phyloP scores from a whole-genome alignment of 176 grass and related monocot species.

The Zizania latifolia region DNA sequence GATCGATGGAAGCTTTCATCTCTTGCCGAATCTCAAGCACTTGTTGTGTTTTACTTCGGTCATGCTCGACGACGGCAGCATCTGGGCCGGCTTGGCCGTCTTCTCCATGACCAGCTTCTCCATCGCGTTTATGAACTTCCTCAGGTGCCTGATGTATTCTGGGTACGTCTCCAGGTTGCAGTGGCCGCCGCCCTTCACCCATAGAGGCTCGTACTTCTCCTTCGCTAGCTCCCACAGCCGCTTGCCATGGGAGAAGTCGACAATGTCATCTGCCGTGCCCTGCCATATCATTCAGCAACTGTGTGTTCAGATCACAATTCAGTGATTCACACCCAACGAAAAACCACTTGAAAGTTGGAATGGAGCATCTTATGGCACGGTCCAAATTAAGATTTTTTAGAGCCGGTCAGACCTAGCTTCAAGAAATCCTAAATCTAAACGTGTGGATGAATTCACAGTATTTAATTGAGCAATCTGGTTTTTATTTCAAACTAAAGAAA shows the following conservation, averaged over 20 bases:
- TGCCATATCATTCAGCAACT: conserved; percentile 19
- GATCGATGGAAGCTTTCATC: neutral
- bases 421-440: too few species aligned
- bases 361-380: too few species aligned
- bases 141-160: conserved; percentile 82
- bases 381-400: too few species aligned
- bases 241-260: conserved; percentile 86
- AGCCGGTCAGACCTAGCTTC: too few species aligned
- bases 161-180: conserved; percentile 94
- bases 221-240: conserved; percentile 82
- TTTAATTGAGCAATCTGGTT: too few species aligned
- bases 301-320: too few species aligned
- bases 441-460: too few species aligned
- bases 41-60: conserved; percentile 70
- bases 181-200: conserved; percentile 85
- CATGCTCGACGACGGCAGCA: conserved; percentile 37
- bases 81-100: conserved; percentile 18
- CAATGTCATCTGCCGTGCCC: conserved; percentile 88
- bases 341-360: neutral
- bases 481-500: too few species aligned
- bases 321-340: neutral
- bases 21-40: conserved; percentile 91
- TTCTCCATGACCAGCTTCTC: conserved; percentile 56
- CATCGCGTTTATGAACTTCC: conserved; percentile 78
- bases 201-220: conserved; percentile 89